Evolutionary conservation across 331 rosid genomes (phyloP).

Genomic region (Saraca asoca): DNA sequence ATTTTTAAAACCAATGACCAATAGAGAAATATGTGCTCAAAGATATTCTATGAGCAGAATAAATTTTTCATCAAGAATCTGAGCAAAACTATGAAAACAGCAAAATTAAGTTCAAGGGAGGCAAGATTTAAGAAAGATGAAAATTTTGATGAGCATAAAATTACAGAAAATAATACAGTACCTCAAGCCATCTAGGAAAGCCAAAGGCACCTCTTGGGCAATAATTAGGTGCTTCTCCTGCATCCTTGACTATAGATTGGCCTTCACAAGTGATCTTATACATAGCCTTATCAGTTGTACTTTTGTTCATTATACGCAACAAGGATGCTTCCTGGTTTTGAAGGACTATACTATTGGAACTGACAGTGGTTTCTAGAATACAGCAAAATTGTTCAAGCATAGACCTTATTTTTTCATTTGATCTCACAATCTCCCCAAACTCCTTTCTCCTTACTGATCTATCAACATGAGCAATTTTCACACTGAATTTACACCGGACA

Average conservation of each 20-base stretch:
- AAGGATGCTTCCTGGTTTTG: conserved; percentile 72
- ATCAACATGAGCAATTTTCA: conserved; percentile 79
- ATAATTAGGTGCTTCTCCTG: conserved; percentile 53
- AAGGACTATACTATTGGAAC: conserved; percentile 60
- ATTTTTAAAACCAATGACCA: too few relatives aligned
- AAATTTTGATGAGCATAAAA: neutral
- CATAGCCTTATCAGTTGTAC: conserved; percentile 58
- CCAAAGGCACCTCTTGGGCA: conserved; percentile 76
- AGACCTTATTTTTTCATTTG: conserved; percentile 68
- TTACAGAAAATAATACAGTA: conserved; percentile 30
- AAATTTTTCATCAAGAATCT: neutral
- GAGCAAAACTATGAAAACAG: neutral
- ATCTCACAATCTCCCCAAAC: conserved; percentile 64
- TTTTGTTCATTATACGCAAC: conserved; percentile 60
- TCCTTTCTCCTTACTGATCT: conserved; percentile 84
- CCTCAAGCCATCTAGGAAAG: conserved; percentile 99
- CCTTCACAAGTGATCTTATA: conserved; percentile 77
- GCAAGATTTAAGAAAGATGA: neutral
- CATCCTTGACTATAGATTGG: conserved; percentile 63
- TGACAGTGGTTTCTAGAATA: conserved; percentile 70
- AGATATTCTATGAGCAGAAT: neutral
- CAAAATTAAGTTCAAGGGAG: neutral
- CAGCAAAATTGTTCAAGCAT: conserved; percentile 58
- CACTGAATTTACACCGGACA: conserved; percentile 79
- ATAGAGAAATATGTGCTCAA: neutral